phyloP scores from a whole-genome alignment of 495 filamentous ascomycete genomes.

The Daldinia bambusicola region DNA sequence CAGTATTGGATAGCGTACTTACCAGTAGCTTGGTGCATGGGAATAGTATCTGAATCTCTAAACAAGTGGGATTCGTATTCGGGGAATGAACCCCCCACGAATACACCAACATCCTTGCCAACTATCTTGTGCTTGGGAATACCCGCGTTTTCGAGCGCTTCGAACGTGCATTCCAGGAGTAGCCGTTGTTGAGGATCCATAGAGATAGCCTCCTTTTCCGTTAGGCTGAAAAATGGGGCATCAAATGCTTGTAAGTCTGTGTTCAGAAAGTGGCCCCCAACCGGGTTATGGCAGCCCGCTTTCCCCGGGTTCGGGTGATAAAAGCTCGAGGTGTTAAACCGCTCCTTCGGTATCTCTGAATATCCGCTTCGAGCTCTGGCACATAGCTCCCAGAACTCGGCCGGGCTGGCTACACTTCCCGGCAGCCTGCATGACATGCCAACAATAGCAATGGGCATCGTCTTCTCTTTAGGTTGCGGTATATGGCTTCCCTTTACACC shows the following conservation, averaged over 20 bases:
- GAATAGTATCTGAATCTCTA: slow-evolving; percentile 75
- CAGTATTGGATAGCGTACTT: slow-evolving; percentile 61
- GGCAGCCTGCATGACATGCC: slow-evolving; percentile 66
- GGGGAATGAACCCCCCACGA: slow-evolving; percentile 85
- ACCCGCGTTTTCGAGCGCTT: slow-evolving; percentile 88
- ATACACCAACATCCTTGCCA: slow-evolving; percentile 81
- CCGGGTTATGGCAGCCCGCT: slow-evolving; percentile 75
- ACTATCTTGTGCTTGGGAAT: slow-evolving; percentile 79
- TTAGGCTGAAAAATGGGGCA: slow-evolving; percentile 86
- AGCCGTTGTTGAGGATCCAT: slow-evolving; percentile 88
- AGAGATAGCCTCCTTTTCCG: slow-evolving; percentile 75
- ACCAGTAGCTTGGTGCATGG: slow-evolving; percentile 61
- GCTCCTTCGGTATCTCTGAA: slow-evolving; percentile 71
- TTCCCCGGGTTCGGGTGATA: slow-evolving; percentile 81
- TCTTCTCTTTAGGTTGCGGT: slow-evolving; percentile 37
- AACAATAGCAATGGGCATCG: slow-evolving; percentile 65
- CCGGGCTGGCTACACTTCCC: slow-evolving; percentile 63
- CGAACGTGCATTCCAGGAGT: slow-evolving; percentile 82
- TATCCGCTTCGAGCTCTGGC: slow-evolving; percentile 69
- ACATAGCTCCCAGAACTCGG: slow-evolving; percentile 67
- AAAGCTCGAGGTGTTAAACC: slow-evolving; percentile 74
- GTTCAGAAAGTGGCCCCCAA: slow-evolving; percentile 81
- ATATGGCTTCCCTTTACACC: slow-evolving; percentile 20
- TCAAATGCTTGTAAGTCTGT: slow-evolving; percentile 81
- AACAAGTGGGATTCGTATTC: slow-evolving; percentile 85